These are phyloP conservation scores for Voacanga thouarsii DNA, from an alignment of 257 asterid genomes.

Conservation along the genomic window DNA sequence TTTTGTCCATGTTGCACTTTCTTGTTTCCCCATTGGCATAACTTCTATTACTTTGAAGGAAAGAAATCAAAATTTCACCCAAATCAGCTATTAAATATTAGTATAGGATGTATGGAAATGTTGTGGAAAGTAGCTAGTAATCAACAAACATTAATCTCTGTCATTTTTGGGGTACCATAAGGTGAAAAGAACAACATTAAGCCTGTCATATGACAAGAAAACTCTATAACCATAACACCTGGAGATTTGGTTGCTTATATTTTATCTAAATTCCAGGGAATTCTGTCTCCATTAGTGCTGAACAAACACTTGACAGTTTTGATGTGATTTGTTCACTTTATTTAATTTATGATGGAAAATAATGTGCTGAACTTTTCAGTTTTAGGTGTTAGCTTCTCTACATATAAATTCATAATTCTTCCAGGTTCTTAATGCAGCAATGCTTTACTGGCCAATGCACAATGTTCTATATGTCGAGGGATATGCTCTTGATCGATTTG, in stretches of 20 bases:
- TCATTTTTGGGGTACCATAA: not conserved
- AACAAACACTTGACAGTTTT: not conserved
- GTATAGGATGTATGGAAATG: not conserved
- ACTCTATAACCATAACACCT: too few species aligned
- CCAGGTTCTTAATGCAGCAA: slow-evolving; percentile 99
- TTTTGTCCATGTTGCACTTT: too few species aligned
- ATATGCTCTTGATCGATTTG: slow-evolving; percentile 86
- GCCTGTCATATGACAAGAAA: not conserved
- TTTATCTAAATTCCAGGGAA: not conserved
- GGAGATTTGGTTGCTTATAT: not conserved
- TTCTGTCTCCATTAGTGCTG: not conserved
- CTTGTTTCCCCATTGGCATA: too few species aligned
- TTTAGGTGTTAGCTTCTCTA: slow-evolving; percentile 10
- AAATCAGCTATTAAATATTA: too few species aligned
- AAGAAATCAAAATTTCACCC: too few species aligned
- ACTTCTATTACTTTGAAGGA: too few species aligned
- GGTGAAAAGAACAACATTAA: not conserved
- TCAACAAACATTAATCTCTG: not conserved
- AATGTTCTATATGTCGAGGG: slow-evolving; percentile 90
- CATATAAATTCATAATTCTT: slow-evolving; percentile 32
- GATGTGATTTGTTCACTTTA: not conserved
- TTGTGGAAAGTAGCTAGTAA: not conserved
- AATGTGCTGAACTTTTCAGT: not conserved
- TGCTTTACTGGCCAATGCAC: slow-evolving; percentile 96
- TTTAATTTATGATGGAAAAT: not conserved